A percentile compares a stretch with the other conserved stretches of the same genome.
These are phyloP conservation scores for Puccinellia tenuiflora DNA, from an alignment of 176 grass and related monocot species.

Conservation along the genomic window DNA sequence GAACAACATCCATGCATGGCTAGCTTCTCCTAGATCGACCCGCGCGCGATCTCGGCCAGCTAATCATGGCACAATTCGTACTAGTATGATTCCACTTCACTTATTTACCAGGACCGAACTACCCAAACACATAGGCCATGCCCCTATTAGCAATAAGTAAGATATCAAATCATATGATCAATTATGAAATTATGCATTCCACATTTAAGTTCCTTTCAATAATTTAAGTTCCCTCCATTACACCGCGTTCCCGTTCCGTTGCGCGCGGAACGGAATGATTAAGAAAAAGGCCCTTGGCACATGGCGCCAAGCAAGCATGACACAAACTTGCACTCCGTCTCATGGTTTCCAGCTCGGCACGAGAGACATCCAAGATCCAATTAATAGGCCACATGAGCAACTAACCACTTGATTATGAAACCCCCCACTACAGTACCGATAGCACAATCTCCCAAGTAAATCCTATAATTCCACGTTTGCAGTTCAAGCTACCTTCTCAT, in stretches of 20 bases:
- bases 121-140: slow-evolving; percentile 3
- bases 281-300: slow-evolving; percentile 47
- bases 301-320: slow-evolving; percentile 50
- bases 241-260: background rate
- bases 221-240: background rate
- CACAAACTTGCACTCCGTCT: slow-evolving; percentile 24
- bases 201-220: slow-evolving; percentile 4
- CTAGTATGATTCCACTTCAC: background rate
- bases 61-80: background rate
- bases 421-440: slow-evolving; percentile 2
- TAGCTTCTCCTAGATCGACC: slow-evolving; percentile 20
- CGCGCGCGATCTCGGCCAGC: background rate
- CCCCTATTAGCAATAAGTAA: slow-evolving; percentile 5
- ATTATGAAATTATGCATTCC: background rate
- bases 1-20: slow-evolving; percentile 40
- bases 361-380: slow-evolving; percentile 55
- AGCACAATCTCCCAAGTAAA: slow-evolving; percentile 28
- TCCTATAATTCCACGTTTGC: slow-evolving; percentile 35
- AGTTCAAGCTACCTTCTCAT: background rate
- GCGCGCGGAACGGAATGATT: slow-evolving; percentile 22
- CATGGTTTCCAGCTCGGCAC: slow-evolving; percentile 58
- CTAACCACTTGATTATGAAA: slow-evolving; percentile 46
- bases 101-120: background rate
- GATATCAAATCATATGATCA: background rate
- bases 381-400: slow-evolving; percentile 55